These are phyloP conservation scores for Debaryomyces sp. DNA, from an alignment of 1,139 yeast species.

Conservation along the genomic window DNA sequence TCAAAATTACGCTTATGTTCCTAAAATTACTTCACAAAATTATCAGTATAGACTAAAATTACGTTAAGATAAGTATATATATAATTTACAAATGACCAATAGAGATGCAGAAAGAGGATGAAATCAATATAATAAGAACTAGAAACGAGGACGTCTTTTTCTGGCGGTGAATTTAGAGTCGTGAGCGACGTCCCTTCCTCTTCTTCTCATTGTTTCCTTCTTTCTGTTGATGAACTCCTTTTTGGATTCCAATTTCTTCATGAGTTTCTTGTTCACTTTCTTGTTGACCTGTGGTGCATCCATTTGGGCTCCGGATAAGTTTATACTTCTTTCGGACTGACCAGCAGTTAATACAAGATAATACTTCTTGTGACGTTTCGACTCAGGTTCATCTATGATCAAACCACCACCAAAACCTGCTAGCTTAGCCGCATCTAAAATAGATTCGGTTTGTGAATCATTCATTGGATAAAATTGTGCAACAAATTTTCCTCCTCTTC, in stretches of 20 bases:
- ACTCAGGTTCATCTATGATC: slow-evolving; percentile 90
- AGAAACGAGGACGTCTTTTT: slow-evolving; percentile 86
- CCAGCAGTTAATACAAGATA: slow-evolving; percentile 93
- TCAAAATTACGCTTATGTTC: slow-evolving; percentile 8
- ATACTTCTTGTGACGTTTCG: slow-evolving; percentile 87
- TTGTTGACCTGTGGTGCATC: slow-evolving; percentile 56
- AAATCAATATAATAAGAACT: slow-evolving; percentile 7
- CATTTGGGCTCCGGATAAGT: slow-evolving; percentile 79
- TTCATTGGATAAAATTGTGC: slow-evolving; percentile 96
- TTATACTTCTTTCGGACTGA: slow-evolving; percentile 64
- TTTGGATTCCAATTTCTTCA: slow-evolving; percentile 67
- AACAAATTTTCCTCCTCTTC: slow-evolving; percentile 94
- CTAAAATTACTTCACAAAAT: background rate
- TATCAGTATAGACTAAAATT: background rate
- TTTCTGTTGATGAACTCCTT: slow-evolving; percentile 86
- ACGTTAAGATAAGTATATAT: background rate
- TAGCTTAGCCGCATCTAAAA: slow-evolving; percentile 82
- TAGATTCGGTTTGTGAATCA: slow-evolving; percentile 79
- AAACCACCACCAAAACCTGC: slow-evolving; percentile 98
- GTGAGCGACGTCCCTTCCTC: slow-evolving; percentile 86
- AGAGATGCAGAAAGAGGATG: background rate
- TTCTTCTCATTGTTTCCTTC: slow-evolving; percentile 89
- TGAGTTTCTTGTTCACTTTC: slow-evolving; percentile 50
- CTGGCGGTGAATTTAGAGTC: slow-evolving; percentile 95
- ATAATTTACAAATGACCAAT: slow-evolving; percentile 1